These are phyloP conservation scores for Bathelium albidoporum DNA, from an alignment of 495 filamentous ascomycete genomes.

Conservation along the genomic window DNA sequence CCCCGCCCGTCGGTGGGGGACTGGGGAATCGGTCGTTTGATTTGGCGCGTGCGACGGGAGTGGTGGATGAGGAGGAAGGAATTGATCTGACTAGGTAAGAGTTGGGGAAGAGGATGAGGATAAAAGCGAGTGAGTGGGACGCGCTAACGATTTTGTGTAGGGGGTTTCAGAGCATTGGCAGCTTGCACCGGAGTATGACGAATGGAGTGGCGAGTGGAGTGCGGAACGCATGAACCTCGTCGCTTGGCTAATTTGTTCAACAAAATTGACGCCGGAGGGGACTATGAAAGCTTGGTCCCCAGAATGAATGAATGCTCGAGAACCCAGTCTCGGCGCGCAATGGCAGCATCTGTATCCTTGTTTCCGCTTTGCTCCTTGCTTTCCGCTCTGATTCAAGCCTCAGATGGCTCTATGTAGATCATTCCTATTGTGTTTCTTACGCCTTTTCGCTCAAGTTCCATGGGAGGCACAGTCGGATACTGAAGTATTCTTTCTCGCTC, in stretches of 20 bases:
- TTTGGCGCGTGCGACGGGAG: conserved; percentile 26
- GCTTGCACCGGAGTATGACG: conserved; percentile 43
- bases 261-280: too few relatives aligned
- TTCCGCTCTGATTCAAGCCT: too few relatives aligned
- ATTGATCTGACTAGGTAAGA: conserved; percentile 60
- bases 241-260: not conserved
- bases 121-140: conserved; percentile 20
- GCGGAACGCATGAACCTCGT: not conserved
- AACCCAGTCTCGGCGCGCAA: too few relatives aligned
- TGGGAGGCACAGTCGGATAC: too few relatives aligned
- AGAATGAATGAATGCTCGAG: too few relatives aligned
- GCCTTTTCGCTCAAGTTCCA: too few relatives aligned
- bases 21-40: conserved; percentile 33
- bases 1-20: conserved; percentile 18
- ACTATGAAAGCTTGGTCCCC: too few relatives aligned
- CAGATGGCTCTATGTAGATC: too few relatives aligned
- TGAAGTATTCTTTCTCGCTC: too few relatives aligned
- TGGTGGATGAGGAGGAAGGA: conserved; percentile 47
- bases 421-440: too few relatives aligned
- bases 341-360: too few relatives aligned
- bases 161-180: conserved; percentile 62
- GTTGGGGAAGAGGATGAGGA: conserved; percentile 5
- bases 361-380: too few relatives aligned
- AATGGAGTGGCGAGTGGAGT: not conserved
- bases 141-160: conserved; percentile 28